phyloP scores from a whole-genome alignment of 1,284 basidiomycete species.

The Cryptococcus hybrid region DNA sequence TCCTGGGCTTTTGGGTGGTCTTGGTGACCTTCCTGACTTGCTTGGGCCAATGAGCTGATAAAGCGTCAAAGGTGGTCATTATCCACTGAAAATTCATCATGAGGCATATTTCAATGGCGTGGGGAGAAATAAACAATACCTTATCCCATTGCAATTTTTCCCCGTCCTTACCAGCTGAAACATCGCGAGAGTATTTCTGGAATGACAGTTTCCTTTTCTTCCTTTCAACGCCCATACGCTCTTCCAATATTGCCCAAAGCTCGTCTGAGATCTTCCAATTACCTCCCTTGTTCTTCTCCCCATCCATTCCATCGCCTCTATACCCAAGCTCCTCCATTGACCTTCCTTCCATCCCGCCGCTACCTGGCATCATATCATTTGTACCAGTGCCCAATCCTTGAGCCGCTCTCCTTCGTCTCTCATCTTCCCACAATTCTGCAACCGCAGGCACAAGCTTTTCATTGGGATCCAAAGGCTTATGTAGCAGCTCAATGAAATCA shows the following conservation, averaged over 20 bases:
- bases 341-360: conserved; percentile 42
- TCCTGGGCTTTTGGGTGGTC: conserved; percentile 21
- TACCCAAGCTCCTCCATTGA: conserved; percentile 43
- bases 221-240: conserved; percentile 46
- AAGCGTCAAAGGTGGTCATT: conserved; percentile 84
- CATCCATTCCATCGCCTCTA: conserved; percentile 12
- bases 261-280: conserved; percentile 45
- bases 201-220: conserved; percentile 46
- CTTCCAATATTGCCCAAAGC: conserved; percentile 44
- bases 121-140: conserved; percentile 21
- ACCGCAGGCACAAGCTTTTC: conserved; percentile 85
- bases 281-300: conserved; percentile 40
- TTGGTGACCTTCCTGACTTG: conserved; percentile 8
- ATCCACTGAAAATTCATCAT: conserved; percentile 56
- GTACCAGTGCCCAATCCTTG: conserved; percentile 54
- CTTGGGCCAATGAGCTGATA: conserved; percentile 52
- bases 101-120: background rate
- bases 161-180: conserved; percentile 29
- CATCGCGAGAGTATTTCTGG: conserved; percentile 34
- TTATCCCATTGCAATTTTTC: conserved; percentile 51
- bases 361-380: conserved; percentile 43
- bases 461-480: conserved; percentile 53
- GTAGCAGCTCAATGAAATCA: conserved; percentile 63
- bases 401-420: conserved; percentile 65
- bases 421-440: conserved; percentile 93